Conservation (phyloP, 345 rosid species). For the Lepidium aucheri region DNA sequence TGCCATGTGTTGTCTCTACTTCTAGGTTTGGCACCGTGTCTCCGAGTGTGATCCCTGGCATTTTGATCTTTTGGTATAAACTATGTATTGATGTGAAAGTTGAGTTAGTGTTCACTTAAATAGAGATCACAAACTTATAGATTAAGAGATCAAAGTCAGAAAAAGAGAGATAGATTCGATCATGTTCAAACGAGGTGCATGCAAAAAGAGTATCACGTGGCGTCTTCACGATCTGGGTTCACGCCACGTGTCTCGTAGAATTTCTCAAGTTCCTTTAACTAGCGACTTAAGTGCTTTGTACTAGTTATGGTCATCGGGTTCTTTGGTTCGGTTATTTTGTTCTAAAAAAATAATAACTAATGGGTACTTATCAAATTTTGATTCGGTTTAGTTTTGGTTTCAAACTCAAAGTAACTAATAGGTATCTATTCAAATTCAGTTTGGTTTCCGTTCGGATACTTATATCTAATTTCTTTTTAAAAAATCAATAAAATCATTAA, state of each 20-base stretch:
- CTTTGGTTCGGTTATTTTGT: no score
- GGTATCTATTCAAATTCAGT: no score
- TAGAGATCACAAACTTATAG: constrained; percentile 2
- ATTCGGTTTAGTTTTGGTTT: no score
- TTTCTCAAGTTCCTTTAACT: neutral
- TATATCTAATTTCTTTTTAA: no score
- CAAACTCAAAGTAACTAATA: no score
- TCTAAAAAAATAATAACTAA: no score
- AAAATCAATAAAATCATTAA: no score
- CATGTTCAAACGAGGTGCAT: constrained; percentile 15
- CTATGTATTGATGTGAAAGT: neutral
- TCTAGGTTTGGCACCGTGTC: constrained; percentile 65
- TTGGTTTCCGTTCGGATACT: no score
- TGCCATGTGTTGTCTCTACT: constrained; percentile 58
- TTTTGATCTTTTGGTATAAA: neutral
- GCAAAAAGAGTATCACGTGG: constrained; percentile 23
- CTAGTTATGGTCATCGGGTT: no score
- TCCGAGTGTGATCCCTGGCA: constrained; percentile 74
- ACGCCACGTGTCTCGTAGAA: constrained; percentile 16
- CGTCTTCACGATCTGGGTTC: neutral
- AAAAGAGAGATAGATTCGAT: neutral
- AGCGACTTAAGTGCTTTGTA: neutral
- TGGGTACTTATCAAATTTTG: no score
- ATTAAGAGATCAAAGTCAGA: constrained; percentile 2
- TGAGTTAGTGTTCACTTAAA: constrained; percentile 2